phyloP scores from a whole-genome alignment of 306 rosid genomes.

The barrel medic (Medicago truncatula) region MtrunA17r5.0-ANR NC_053042.1:28682001-28682500 shows the following conservation, averaged over 20 bases:
- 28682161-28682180: conserved; percentile 73
- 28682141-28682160: conserved; percentile 75
- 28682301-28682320: conserved; percentile 76
- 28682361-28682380: conserved; percentile 77
- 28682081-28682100: no score
- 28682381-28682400: conserved; percentile 61
- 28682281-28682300: conserved; percentile 59
- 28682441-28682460: conserved; percentile 64
- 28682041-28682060: no score
- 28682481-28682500: conserved; percentile 58
- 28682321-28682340: conserved; percentile 66
- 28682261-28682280: conserved; percentile 64
- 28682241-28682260: conserved; percentile 75
- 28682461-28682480: conserved; percentile 80
- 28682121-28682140: conserved; percentile 39
- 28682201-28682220: conserved; percentile 63
- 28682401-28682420: conserved; percentile 76
- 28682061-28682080: no score
- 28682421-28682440: conserved; percentile 89
- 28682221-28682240: conserved; percentile 67
- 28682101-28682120: background rate
- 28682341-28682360: conserved; percentile 66
- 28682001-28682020: background rate
- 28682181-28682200: conserved; percentile 67
- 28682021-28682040: no score